Evolutionary conservation across 331 rosid genomes (phyloP).

Genomic region (Pyracantha coccinea): DNA sequence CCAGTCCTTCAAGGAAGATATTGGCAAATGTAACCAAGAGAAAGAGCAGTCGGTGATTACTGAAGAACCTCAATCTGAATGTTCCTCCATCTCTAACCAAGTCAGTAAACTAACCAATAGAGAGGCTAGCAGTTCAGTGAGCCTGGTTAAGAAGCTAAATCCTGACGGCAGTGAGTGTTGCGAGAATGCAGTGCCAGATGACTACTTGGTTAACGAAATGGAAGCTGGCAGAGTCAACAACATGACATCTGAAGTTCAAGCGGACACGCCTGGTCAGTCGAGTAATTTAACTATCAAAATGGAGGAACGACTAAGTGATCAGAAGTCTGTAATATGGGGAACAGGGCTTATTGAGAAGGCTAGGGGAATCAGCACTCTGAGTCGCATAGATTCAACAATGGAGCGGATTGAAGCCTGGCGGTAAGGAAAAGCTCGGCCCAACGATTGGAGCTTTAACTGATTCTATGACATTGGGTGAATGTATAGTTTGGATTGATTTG

Average conservation of each 20-base stretch:
- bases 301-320: slow-evolving; percentile 35
- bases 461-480: slow-evolving; percentile 16
- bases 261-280: slow-evolving; percentile 32
- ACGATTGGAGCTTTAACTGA: slow-evolving; percentile 21
- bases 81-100: slow-evolving; percentile 16
- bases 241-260: slow-evolving; percentile 9
- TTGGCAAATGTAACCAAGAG: slow-evolving; percentile 30
- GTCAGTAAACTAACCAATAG: slow-evolving; percentile 11
- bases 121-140: slow-evolving; percentile 28
- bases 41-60: slow-evolving; percentile 18
- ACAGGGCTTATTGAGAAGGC: slow-evolving; percentile 32
- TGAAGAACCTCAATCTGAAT: slow-evolving; percentile 33
- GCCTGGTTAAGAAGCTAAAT: slow-evolving; percentile 26
- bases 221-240: neutral
- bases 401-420: slow-evolving; percentile 65
- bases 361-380: slow-evolving; percentile 37
- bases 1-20: slow-evolving; percentile 31
- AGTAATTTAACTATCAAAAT: slow-evolving; percentile 33
- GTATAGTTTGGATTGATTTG: slow-evolving; percentile 29
- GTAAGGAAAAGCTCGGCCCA: slow-evolving; percentile 22
- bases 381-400: slow-evolving; percentile 34
- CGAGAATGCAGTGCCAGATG: slow-evolving; percentile 27
- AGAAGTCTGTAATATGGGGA: slow-evolving; percentile 23
- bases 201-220: neutral
- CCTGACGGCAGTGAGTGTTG: slow-evolving; percentile 23